Evolutionary conservation across 495 filamentous ascomycete genomes (phyloP).

Genomic region (Aspergillus affinis): DNA sequence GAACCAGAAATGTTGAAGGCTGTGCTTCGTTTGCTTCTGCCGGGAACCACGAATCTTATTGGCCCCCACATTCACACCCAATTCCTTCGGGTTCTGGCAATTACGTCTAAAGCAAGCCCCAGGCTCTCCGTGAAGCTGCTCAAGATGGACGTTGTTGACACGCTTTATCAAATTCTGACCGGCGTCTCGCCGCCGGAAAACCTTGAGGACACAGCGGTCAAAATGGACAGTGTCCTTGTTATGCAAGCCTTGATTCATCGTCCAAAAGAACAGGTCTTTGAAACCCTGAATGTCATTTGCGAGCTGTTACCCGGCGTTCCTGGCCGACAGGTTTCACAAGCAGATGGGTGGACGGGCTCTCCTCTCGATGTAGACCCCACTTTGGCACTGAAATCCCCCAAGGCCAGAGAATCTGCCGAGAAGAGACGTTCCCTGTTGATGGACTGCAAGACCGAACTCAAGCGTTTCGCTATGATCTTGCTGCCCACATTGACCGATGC

Average conservation of each 20-base stretch:
- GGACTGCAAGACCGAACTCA: slow-evolving; percentile 79
- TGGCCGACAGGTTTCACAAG: slow-evolving; percentile 36
- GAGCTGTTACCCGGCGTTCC: slow-evolving; percentile 74
- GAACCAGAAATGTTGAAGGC: slow-evolving; percentile 82
- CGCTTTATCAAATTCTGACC: slow-evolving; percentile 95
- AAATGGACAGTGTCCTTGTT: slow-evolving; percentile 95
- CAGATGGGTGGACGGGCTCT: slow-evolving; percentile 54
- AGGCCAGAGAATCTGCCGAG: slow-evolving; percentile 64
- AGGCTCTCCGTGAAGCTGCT: slow-evolving; percentile 84
- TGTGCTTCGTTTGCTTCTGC: slow-evolving; percentile 85
- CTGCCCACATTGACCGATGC: slow-evolving; percentile 96
- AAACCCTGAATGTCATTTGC: slow-evolving; percentile 97
- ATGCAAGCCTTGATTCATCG: slow-evolving; percentile 98
- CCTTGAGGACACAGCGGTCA: slow-evolving; percentile 75
- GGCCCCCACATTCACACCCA: slow-evolving; percentile 95
- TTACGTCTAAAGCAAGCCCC: slow-evolving; percentile 85
- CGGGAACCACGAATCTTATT: slow-evolving; percentile 94
- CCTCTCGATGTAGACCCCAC: slow-evolving; percentile 39
- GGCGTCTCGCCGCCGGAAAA: slow-evolving; percentile 88
- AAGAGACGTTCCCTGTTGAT: slow-evolving; percentile 75
- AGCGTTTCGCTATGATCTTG: slow-evolving; percentile 91
- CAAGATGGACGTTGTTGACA: slow-evolving; percentile 97
- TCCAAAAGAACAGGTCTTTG: slow-evolving; percentile 93
- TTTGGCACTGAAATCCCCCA: slow-evolving; percentile 36
- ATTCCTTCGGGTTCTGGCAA: slow-evolving; percentile 86